Evolutionary conservation across 768 basidiomycete genomes (phyloP).

Genomic region (Russula compacta): DNA sequence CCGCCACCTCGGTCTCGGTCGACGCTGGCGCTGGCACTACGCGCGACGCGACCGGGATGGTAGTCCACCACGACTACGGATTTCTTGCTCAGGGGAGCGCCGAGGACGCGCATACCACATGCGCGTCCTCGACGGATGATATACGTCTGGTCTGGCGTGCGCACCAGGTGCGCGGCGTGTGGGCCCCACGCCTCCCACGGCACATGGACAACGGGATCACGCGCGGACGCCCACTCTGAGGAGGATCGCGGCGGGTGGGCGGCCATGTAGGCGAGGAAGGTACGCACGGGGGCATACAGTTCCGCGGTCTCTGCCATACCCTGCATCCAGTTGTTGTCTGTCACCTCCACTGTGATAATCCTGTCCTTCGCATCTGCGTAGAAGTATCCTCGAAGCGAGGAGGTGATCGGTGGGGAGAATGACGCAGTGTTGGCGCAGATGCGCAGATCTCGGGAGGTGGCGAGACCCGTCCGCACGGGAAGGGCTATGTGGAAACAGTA

Average conservation of each 20-base stretch:
- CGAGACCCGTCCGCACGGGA: constrained; percentile 1
- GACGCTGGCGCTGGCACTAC: neutral
- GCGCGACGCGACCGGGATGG: constrained; percentile 7
- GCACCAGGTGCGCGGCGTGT: constrained; percentile 5
- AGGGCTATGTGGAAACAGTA: constrained; percentile 6
- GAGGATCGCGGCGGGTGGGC: neutral
- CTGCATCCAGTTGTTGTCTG: constrained; percentile 7
- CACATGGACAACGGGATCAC: neutral
- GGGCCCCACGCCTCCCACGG: constrained; percentile 12
- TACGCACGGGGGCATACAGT: constrained; percentile 1
- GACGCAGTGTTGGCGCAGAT: constrained; percentile 5
- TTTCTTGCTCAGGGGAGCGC: neutral
- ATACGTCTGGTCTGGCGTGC: neutral
- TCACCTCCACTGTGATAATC: constrained; percentile 5
- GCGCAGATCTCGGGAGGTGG: neutral
- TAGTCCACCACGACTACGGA: constrained; percentile 3
- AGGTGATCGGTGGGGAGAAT: neutral
- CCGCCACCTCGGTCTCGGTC: neutral
- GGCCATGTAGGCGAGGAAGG: constrained; percentile 10
- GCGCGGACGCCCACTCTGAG: neutral
- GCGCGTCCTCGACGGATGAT: constrained; percentile 2
- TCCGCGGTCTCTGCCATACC: neutral
- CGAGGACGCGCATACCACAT: constrained; percentile 11
- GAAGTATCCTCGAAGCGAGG: constrained; percentile 1
- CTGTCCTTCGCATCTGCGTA: constrained; percentile 6